Conservation (phyloP, 192 early-diverging fungal species). For the Backusella morwellensis region DNA sequence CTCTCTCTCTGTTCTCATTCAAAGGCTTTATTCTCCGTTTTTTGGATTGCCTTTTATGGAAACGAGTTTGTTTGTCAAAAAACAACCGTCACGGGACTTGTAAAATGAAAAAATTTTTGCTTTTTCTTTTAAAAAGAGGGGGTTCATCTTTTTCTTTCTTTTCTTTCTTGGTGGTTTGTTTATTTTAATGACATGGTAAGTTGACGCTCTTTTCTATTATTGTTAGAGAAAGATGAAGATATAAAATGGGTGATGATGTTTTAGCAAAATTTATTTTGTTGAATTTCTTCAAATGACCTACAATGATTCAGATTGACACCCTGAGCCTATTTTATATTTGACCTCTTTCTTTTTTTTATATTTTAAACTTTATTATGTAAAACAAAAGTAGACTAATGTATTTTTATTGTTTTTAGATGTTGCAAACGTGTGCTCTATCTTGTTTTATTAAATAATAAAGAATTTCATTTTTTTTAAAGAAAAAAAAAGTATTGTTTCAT, state of each 20-base stretch:
- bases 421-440: neutral
- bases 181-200: neutral
- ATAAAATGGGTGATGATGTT: slow-evolving; percentile 10
- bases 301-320: slow-evolving; percentile 18
- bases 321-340: slow-evolving; percentile 2
- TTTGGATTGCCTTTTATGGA: neutral
- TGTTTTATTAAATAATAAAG: neutral
- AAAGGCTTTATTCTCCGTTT: neutral
- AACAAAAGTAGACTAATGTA: neutral
- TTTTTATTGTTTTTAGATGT: neutral
- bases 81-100: neutral
- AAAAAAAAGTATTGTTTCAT: no score
- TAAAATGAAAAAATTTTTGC: neutral
- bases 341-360: neutral
- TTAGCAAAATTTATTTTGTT: slow-evolving; percentile 17
- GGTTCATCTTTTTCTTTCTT: neutral
- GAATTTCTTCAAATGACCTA: slow-evolving; percentile 20
- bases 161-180: neutral
- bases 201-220: neutral
- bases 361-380: neutral
- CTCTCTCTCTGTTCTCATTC: neutral
- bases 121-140: neutral
- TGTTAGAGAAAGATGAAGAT: neutral
- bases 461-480: neutral
- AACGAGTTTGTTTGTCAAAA: neutral